These are phyloP conservation scores for Asterionellopsis glacialis DNA, from an alignment of 108 stramenopile species.

Conservation along the genomic window DNA sequence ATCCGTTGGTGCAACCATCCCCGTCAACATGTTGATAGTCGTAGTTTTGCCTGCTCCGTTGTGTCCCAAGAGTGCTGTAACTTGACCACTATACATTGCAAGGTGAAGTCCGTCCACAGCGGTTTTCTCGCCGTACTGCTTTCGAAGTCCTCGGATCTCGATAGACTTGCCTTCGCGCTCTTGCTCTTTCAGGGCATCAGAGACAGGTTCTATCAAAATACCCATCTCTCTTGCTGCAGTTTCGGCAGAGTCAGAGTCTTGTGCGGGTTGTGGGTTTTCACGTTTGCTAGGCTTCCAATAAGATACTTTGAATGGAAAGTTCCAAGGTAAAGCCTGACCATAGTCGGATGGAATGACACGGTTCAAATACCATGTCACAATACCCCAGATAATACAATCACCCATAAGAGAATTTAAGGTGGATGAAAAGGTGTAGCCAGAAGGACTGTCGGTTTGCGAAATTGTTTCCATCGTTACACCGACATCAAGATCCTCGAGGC, in stretches of 20 bases:
- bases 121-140: constrained; percentile 85
- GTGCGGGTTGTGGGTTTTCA: constrained; percentile 8
- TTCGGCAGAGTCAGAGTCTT: constrained; percentile 7
- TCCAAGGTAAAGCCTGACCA: constrained; percentile 74
- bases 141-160: constrained; percentile 58
- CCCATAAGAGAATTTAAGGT: constrained; percentile 63
- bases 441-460: constrained; percentile 42
- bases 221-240: no score
- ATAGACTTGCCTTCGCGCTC: constrained; percentile 41
- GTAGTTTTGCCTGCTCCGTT: constrained; percentile 23
- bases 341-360: constrained; percentile 76
- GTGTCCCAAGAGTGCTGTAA: constrained; percentile 88
- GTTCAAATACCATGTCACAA: constrained; percentile 87
- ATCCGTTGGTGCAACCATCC: constrained; percentile 80
- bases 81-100: constrained; percentile 85
- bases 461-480: constrained; percentile 48
- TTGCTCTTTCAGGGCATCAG: constrained; percentile 44
- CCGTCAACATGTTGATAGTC: constrained; percentile 72
- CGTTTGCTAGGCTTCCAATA: constrained; percentile 63
- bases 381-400: constrained; percentile 78
- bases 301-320: constrained; percentile 70
- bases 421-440: constrained; percentile 55
- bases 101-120: constrained; percentile 91
- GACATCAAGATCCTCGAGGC: constrained; percentile 64
- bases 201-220: constrained; percentile 52